A percentile compares a stretch with the other conserved stretches of the same genome.
phyloP scores from a whole-genome alignment of 2,329 filamentous ascomycete species.

The Cercospora sesami region DNA sequence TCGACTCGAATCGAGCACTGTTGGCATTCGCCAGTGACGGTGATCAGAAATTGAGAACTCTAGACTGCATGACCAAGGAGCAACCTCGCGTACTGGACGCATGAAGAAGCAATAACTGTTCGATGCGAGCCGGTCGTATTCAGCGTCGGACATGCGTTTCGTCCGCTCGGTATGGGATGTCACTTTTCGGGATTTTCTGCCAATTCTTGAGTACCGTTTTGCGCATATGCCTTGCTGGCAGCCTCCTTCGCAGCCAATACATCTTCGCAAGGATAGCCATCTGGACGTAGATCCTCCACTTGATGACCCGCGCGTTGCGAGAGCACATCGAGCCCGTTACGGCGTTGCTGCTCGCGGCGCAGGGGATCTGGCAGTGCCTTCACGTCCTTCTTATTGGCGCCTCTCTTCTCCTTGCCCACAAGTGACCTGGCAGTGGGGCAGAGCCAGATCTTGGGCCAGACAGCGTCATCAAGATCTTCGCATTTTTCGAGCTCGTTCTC shows the following conservation, averaged over 20 bases:
- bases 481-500: constrained; percentile 59
- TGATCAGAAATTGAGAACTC: background rate
- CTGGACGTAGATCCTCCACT: constrained; percentile 35
- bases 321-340: constrained; percentile 37
- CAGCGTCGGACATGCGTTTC: background rate
- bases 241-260: constrained; percentile 20
- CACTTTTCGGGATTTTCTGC: background rate
- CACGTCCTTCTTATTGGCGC: constrained; percentile 31
- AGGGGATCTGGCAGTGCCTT: constrained; percentile 36
- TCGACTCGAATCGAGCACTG: background rate
- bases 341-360: constrained; percentile 33
- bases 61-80: background rate
- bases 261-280: constrained; percentile 32
- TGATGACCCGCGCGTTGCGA: constrained; percentile 29
- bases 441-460: constrained; percentile 64
- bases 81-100: background rate
- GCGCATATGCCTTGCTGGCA: constrained; percentile 3
- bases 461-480: constrained; percentile 50
- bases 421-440: constrained; percentile 65
- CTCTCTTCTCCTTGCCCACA: constrained; percentile 63
- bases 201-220: background rate
- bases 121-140: background rate
- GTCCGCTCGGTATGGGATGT: background rate
- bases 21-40: background rate
- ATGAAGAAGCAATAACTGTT: background rate